A percentile compares a stretch with the other conserved stretches of the same genome.
Evolutionary conservation across 192 early-diverging fungal species (phyloP).

Genomic region (Entomortierella chlamydospora): DNA sequence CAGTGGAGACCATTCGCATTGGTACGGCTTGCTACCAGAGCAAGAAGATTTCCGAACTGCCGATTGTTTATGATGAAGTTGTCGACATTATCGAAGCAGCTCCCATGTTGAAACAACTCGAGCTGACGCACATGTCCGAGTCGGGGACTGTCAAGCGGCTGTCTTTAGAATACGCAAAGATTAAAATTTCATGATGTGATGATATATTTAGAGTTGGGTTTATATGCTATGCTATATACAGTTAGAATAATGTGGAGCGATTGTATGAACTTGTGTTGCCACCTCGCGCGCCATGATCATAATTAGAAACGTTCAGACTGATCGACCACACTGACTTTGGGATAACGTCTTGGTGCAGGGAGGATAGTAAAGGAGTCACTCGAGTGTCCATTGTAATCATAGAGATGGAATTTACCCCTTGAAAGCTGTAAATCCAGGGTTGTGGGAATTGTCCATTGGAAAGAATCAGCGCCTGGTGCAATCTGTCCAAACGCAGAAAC

Average conservation of each 20-base stretch:
- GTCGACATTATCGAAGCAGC: constrained; percentile 1
- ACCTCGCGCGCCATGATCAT: background rate
- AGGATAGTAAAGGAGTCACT: constrained; percentile 23
- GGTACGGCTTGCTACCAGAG: constrained; percentile 12
- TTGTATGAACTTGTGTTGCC: no score
- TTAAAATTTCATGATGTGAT: constrained; percentile 4
- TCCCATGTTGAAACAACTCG: background rate
- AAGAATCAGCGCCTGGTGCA: background rate
- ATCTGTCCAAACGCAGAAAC: constrained; percentile 25
- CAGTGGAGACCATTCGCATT: constrained; percentile 15
- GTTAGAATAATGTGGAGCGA: no score
- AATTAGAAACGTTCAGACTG: background rate
- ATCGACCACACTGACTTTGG: constrained; percentile 10
- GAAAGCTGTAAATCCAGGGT: constrained; percentile 38
- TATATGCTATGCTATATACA: constrained; percentile 1
- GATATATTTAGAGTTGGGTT: background rate
- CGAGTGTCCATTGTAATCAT: constrained; percentile 39
- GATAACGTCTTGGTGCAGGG: constrained; percentile 4
- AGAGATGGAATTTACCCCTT: constrained; percentile 25
- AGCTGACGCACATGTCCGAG: constrained; percentile 22
- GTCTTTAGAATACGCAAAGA: constrained; percentile 1
- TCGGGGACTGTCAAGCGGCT: constrained; percentile 5
- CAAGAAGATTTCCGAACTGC: constrained; percentile 4
- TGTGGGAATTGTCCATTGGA: constrained; percentile 31
- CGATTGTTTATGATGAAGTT: constrained; percentile 10